Evolutionary conservation across 2,329 filamentous ascomycete genomes (phyloP).

Genomic region (Colletotrichum incanum): DNA sequence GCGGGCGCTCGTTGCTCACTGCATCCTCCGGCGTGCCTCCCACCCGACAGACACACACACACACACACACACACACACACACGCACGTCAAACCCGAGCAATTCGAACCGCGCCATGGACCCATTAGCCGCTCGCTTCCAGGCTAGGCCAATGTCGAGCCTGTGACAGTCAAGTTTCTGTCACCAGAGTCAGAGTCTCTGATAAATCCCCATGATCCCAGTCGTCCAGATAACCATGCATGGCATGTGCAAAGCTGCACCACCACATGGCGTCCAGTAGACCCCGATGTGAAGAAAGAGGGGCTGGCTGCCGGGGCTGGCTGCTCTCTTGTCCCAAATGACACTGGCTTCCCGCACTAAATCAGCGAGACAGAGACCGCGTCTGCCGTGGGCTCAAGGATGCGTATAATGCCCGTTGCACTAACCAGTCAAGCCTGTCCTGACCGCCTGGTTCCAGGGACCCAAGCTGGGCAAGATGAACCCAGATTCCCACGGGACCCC

Average conservation of each 20-base stretch:
- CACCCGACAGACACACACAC: conserved; percentile 25
- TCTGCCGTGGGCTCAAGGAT: conserved; percentile 16
- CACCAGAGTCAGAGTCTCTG: conserved; percentile 21
- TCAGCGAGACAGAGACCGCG: conserved; percentile 8
- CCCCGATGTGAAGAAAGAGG: conserved; percentile 3
- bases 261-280: conserved; percentile 1
- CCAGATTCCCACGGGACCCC: conserved; percentile 30
- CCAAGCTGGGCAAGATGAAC: conserved; percentile 22
- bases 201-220: conserved; percentile 23
- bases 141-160: not conserved
- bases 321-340: conserved; percentile 3
- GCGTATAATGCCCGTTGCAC: conserved; percentile 19
- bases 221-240: conserved; percentile 18
- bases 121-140: conserved; percentile 3
- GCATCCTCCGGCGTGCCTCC: conserved; percentile 20
- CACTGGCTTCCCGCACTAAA: not conserved
- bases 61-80: conserved; percentile 22
- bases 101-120: conserved; percentile 6
- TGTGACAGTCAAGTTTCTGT: conserved; percentile 41
- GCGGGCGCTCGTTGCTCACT: conserved; percentile 29
- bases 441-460: conserved; percentile 24
- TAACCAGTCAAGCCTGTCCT: conserved; percentile 2
- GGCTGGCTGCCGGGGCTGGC: conserved; percentile 25
- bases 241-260: conserved; percentile 14
- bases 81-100: conserved; percentile 1